Evolutionary conservation across 441 rosid species (phyloP), one percentile per base, ranked within the genome.

Genomic region (Bocquillonia castaneifolia): DNA sequence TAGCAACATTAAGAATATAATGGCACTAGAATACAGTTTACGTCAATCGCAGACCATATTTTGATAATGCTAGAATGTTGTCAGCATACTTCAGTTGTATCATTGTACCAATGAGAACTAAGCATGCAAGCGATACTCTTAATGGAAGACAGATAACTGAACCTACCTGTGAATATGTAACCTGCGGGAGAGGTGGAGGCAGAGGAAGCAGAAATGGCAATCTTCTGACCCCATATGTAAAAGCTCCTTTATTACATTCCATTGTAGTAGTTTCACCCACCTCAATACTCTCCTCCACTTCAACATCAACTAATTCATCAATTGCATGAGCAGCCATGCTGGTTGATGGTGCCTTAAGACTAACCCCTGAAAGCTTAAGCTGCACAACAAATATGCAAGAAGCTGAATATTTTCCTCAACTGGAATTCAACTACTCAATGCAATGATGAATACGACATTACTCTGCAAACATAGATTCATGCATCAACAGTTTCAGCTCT

Each of bases 281-380:
- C 68, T 78, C 88, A 40, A 72, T 36, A 8, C 73, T 74, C 44
- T 83, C 80, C 74, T 85, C 83, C 68, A 54, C 78, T 22, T 82
- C 88, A 72, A 71, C 74, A 29, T 83, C 94, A 60, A 77, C 81
- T 44, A 70, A 74, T 31, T 83, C 86, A 32, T 85, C 88, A 65
- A 62, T 69, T 26, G 78, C 88, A 23, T 77, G 84, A 66, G 90
- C 91, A 75, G 91, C 92, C 85, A 91, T 86, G 80, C 91, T 78
- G 12, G 88, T 83, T 32, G 90, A 80, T 44, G 93, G 87, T 62
- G 82, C 63, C n/a, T 70, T 52, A 80, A 58, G 37, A 59, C 70
- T 86, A 3, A 69, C 57, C 3, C 69, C 75, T 15, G 52, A 74
- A 60, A 74, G 79, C 76, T 76, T 80, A 48, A 61, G 67, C 82